Evolutionary conservation across 139 green algal genomes (phyloP), one percentile per base, ranked within the genome.

Genomic region (Protoeuglena noctilucae): DNA sequence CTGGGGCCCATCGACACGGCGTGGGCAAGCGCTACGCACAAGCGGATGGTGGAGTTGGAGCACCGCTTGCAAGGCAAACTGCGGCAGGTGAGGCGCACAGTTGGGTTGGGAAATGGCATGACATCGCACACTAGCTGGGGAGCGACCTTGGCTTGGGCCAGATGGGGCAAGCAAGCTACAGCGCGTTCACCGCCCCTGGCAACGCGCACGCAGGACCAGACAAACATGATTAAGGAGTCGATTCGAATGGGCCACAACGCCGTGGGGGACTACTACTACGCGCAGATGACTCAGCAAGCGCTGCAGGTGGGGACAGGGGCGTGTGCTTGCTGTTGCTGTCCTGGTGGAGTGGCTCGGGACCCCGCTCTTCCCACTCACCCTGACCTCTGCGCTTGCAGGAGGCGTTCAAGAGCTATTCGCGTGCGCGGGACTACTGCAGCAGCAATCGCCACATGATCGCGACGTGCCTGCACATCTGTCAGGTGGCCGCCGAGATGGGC

Each of bases 381-480:
- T n/a, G n/a, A n/a, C n/a, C n/a, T n/a, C n/a, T n/a, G n/a, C n/a
- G n/a, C n/a, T n/a, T 65, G 51, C 71, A 86, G 74, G 68, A 72
- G 9, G 83, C 87, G 0, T 91, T 95, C 66, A 90, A 87, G 70
- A 77, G 74, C 56, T 96, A 93, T 67, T 68, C 89, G 31, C 74
- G 84, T 45, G 80, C 73, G 22, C 73, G 88, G 0, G 88, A 96
- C 71, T 96, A 94, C 68, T 95, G 88, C 79, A 87, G 83, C 34
- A 87, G 79, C 18, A 51, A 63, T 3, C 78, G 79, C 60, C 88
- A 96, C 68, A 72, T 91, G 46, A 58, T 88, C 18, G 47, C 68
- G 34, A 93, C 94, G 86, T 96, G 88, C 69, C 64, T 96, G 25
- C 80, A 75, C 34, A 72, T 87, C 46, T 77, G 94, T 39, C 62